A percentile compares a stretch with the other conserved stretches of the same genome.
Evolutionary conservation across 768 basidiomycete genomes (phyloP).

Genomic region (Xerocomus spinulosus): DNA sequence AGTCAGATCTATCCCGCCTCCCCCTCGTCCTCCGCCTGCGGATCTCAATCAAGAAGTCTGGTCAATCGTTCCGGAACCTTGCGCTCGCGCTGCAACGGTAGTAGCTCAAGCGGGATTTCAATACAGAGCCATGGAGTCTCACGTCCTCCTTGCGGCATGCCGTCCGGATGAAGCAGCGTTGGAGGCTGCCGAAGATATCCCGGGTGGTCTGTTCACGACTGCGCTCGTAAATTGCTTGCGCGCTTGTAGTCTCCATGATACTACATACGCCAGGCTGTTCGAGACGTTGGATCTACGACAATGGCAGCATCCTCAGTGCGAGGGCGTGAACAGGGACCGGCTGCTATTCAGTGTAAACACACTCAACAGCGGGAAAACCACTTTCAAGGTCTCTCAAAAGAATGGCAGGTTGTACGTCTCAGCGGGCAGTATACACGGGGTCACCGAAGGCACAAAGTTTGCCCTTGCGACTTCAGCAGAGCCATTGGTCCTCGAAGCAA

Average conservation of each 20-base stretch:
- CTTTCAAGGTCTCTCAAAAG: slow-evolving; percentile 13
- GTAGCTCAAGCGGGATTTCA: slow-evolving; percentile 7
- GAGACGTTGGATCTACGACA: slow-evolving; percentile 10
- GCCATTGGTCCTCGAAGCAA: slow-evolving; percentile 8
- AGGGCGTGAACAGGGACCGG: slow-evolving; percentile 13
- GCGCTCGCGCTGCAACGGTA: slow-evolving; percentile 7
- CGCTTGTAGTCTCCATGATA: slow-evolving; percentile 6
- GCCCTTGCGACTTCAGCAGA: background rate
- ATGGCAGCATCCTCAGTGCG: slow-evolving; percentile 18
- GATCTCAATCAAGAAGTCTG: slow-evolving; percentile 11
- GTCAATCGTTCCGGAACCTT: slow-evolving; percentile 1
- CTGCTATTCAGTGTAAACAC: slow-evolving; percentile 20
- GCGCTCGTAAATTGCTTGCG: slow-evolving; percentile 16
- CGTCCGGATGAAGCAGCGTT: slow-evolving; percentile 11
- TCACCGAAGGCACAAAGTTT: slow-evolving; percentile 14
- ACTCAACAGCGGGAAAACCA: slow-evolving; percentile 6
- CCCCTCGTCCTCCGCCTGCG: slow-evolving; percentile 9
- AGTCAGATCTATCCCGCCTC: slow-evolving; percentile 9
- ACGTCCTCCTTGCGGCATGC: slow-evolving; percentile 21
- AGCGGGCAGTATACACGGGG: slow-evolving; percentile 17
- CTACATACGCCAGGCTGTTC: slow-evolving; percentile 11
- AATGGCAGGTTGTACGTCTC: slow-evolving; percentile 7
- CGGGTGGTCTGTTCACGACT: slow-evolving; percentile 18
- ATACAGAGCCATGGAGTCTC: slow-evolving; percentile 19
- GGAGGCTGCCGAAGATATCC: slow-evolving; percentile 7